phyloP scores from a whole-genome alignment of 2,329 filamentous ascomycete genomes.

The Colletotrichum sublineola region DNA sequence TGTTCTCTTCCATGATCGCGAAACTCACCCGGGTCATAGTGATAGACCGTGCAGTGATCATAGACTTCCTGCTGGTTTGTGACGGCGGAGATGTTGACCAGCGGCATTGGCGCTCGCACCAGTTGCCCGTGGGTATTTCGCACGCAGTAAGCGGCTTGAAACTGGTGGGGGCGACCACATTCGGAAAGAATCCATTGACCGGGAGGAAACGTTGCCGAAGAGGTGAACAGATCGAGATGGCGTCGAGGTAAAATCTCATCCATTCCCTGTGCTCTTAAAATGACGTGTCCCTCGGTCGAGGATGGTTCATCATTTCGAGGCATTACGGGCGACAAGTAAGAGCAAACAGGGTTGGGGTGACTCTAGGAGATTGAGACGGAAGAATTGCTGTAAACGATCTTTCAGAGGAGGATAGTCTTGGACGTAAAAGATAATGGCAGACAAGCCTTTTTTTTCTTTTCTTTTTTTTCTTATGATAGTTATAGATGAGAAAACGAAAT shows the following conservation, averaged over 20 bases:
- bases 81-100: constrained; percentile 34
- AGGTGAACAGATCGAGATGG: constrained; percentile 25
- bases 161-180: constrained; percentile 27
- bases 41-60: constrained; percentile 39
- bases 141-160: constrained; percentile 35
- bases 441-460: too few species aligned
- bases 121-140: constrained; percentile 31
- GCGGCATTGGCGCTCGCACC: constrained; percentile 31
- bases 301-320: constrained; percentile 19
- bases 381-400: background rate
- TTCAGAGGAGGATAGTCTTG: background rate
- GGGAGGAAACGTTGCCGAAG: constrained; percentile 16
- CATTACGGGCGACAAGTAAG: background rate
- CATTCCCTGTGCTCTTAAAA: constrained; percentile 32
- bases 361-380: background rate
- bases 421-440: background rate
- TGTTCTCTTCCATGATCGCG: background rate
- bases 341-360: background rate
- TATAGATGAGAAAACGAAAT: background rate
- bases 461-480: background rate
- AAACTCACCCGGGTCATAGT: constrained; percentile 29
- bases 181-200: constrained; percentile 36
- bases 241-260: constrained; percentile 34
- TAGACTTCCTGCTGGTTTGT: constrained; percentile 36
- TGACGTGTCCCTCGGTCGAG: constrained; percentile 2